Evolutionary conservation across 2,329 filamentous ascomycete species (phyloP), one percentile per base, ranked within the genome.

Genomic region (Fusarium domesticum): DNA sequence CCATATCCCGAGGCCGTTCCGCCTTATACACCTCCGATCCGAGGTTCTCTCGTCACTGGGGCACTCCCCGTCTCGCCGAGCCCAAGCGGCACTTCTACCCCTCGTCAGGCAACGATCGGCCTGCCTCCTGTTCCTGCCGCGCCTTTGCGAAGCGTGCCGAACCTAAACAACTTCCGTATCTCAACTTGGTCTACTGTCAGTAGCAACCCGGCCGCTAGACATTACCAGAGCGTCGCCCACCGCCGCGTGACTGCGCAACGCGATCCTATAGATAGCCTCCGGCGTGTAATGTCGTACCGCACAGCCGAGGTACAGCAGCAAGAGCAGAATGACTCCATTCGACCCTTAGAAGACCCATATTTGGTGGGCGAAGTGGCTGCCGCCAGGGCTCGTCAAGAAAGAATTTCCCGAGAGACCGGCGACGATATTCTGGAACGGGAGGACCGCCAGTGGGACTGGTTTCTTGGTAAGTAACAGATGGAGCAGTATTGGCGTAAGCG

Each of bases 361-460:
- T 68, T 87, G 8, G 84, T 87, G 2, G 84, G 84, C 25, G 82
- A 85, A 65, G 74, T 74, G 39, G 83, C 82, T 4, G 84, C 84
- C 2, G 70, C 72, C 8, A 64, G 72, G 49, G 80, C 81, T 6
- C 71, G 79, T 34, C 65, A 68, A n/a, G 77, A 79, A 58, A 71
- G 83, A 48, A 63, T 84, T 19, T 72, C 73, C n/a, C 68, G 75
- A 40, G 77, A 84, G 64, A 72, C 70, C 31, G 72, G 72, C 1
- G 75, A 77, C 18, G 77, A 79, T 45, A 64, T 80, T 33, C 65
- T 85, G 42, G 64, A 76, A 34, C 68, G 72, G 23, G 80, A 84
- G 65, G 77, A 83, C 53, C 68, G 70, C 47, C 70, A 77, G 37
- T 83, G 80, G 80, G 80, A 83, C 60, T 78, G 73, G 70, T 75